Evolutionary conservation across 2,329 filamentous ascomycete genomes (phyloP).

Genomic region (Harringtonia lauricola): DNA sequence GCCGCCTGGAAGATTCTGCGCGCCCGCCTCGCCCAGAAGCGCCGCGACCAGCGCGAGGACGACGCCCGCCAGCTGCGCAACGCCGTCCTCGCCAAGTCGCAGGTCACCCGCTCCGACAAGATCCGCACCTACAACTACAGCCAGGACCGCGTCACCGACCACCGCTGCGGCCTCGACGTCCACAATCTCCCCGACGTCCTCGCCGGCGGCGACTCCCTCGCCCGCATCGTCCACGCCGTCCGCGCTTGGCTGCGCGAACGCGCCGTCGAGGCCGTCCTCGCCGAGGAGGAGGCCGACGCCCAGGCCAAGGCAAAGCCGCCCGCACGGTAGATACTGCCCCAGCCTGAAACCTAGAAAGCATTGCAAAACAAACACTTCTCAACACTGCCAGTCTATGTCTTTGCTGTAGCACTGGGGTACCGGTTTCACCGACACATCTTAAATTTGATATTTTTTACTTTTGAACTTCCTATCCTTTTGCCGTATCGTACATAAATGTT

Average conservation of each 20-base stretch:
- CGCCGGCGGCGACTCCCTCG: conserved; percentile 58
- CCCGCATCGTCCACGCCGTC: conserved; percentile 68
- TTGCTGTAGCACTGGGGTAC: too few relatives aligned
- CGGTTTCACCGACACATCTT: too few relatives aligned
- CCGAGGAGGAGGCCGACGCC: conserved; percentile 42
- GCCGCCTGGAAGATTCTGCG: conserved; percentile 79
- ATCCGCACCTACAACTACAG: conserved; percentile 81
- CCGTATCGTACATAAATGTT: too few relatives aligned
- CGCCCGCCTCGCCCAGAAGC: conserved; percentile 67
- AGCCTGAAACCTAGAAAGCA: too few relatives aligned
- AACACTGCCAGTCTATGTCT: too few relatives aligned
- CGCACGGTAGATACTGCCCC: too few relatives aligned
- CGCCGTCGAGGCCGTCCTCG: conserved; percentile 62
- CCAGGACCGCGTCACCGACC: conserved; percentile 74
- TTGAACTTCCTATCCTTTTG: too few relatives aligned
- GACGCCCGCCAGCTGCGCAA: conserved; percentile 63
- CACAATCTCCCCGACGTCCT: conserved; percentile 76
- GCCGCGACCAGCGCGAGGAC: conserved; percentile 74
- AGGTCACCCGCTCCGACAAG: conserved; percentile 86
- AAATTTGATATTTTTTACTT: too few relatives aligned
- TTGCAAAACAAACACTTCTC: too few relatives aligned
- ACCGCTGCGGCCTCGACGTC: conserved; percentile 68
- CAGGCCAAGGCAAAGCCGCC: conserved; percentile 12
- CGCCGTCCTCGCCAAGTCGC: conserved; percentile 66
- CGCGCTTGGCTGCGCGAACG: conserved; percentile 62